These are phyloP conservation scores for Nasturtium officinale DNA, from an alignment of 345 rosid species.

Conservation along the genomic window DNA sequence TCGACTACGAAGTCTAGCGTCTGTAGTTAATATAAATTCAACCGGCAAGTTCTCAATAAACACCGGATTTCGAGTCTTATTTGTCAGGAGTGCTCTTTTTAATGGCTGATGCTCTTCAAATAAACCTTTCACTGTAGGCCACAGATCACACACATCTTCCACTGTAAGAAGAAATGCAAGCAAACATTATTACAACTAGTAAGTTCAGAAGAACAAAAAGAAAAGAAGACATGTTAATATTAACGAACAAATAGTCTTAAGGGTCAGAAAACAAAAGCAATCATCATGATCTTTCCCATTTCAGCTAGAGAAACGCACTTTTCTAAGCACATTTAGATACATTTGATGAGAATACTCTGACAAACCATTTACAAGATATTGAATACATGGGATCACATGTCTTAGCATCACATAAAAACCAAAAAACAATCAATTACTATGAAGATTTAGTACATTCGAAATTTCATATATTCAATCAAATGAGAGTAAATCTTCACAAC, in stretches of 20 bases:
- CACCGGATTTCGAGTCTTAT: constrained; percentile 87
- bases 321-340: not conserved
- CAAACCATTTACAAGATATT: not conserved
- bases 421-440: not conserved
- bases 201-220: constrained; percentile 1
- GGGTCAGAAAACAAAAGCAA: constrained; percentile 3
- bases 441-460: not conserved
- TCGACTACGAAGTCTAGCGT: constrained; percentile 89
- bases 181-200: not conserved
- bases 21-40: constrained; percentile 84
- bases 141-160: constrained; percentile 93
- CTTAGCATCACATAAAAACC: not conserved
- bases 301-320: not conserved
- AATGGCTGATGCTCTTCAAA: constrained; percentile 77
- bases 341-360: not conserved
- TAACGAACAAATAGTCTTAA: constrained; percentile 1
- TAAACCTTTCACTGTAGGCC: constrained; percentile 74
- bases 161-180: constrained; percentile 49
- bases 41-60: constrained; percentile 78
- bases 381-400: constrained; percentile 19
- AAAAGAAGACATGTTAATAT: not conserved
- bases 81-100: constrained; percentile 70
- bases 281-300: not conserved
- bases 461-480: constrained; percentile 14
- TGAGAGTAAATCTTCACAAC: not conserved